These are phyloP conservation scores for Pneumocystis canis DNA, from an alignment of 1,139 yeast genomes.

Conservation along the genomic window DNA sequence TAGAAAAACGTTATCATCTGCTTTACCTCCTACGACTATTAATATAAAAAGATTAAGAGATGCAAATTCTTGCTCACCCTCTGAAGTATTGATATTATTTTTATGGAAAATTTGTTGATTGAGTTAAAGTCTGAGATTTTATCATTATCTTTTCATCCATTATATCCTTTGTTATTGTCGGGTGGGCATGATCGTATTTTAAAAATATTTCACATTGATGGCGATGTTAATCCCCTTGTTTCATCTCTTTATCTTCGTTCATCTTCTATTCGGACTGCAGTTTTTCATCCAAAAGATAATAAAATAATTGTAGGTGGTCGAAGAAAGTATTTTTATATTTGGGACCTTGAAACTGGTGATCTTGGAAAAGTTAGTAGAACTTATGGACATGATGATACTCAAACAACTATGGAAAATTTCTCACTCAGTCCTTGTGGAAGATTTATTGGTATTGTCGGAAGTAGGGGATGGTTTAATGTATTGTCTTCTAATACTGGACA, in stretches of 20 bases:
- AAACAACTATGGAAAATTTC: conserved; percentile 76
- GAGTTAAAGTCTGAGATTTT: conserved; percentile 49
- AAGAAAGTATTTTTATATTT: conserved; percentile 77
- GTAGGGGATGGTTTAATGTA: conserved; percentile 80
- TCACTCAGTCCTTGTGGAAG: conserved; percentile 56
- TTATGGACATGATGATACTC: conserved; percentile 81
- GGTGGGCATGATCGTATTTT: conserved; percentile 88
- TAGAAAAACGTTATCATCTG: conserved; percentile 29
- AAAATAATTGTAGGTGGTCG: conserved; percentile 78
- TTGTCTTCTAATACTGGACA: conserved; percentile 66
- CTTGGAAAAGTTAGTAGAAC: conserved; percentile 75
- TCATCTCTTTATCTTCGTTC: conserved; percentile 67
- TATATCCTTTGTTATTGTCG: conserved; percentile 68
- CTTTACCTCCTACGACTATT: conserved; percentile 55
- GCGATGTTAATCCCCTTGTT: conserved; percentile 67
- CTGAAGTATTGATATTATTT: conserved; percentile 26
- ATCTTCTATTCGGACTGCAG: conserved; percentile 66
- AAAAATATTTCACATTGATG: conserved; percentile 80
- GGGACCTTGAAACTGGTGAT: conserved; percentile 66
- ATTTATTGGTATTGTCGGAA: conserved; percentile 63
- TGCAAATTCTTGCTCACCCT: conserved; percentile 56
- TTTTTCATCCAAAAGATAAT: conserved; percentile 41
- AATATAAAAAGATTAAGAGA: conserved; percentile 72
- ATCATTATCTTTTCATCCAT: conserved; percentile 67
- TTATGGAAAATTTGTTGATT: background rate